Base-by-base conservation (phyloP, 2,329 filamentous ascomycete genomes). In the Zalaria sp. region DNA sequence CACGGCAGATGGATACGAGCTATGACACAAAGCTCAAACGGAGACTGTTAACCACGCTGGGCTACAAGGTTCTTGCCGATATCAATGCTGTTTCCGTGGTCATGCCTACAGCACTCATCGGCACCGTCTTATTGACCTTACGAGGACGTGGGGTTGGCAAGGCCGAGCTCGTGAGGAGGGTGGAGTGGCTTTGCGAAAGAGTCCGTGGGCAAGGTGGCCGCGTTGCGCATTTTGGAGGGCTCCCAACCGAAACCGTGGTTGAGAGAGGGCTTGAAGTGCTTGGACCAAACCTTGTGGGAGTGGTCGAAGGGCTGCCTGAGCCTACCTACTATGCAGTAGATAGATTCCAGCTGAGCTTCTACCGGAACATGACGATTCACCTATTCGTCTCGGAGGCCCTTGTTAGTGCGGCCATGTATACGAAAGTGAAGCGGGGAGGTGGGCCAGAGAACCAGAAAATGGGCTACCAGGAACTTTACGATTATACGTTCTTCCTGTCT, bases 361-460 rank as follows among this genome's bases (percentile, higher is more conserved):
- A 98, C 64, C 81, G 91, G 40, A 98, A 98, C 62, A 96, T 96
- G 91, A 95, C 89, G 0, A 98, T 98, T 47, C 91, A 98, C 57
- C 73, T 98, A 4, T 98, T 98, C 60, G 91, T 98, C 43, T 82
- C 86, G 2, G 88, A 96, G 58, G 83, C 89, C 0, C 69, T 98
- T 4, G 85, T 96, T 25, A 91, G 85, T 46, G 85, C 81, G 4
- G 83, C 83, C 27, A 80, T 98, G 71, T 98, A 98, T 60, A 91
- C 80, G 0, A 76, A 77, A 36, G 83, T 96, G 42, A 98, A 98
- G 61, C 78, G 79, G 47, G 91, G 91, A 10, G 89, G 89, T n/a
- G 85, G 83, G 0, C 82, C 84, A 0, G 70, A 79, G 3, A 76
- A 82, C 50, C 86, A 96, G 57, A 76, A 82, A 37, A 89, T 94